Evolutionary conservation across 2,329 filamentous ascomycete species (phyloP), one percentile per base, ranked within the genome.

Genomic region (Aspergillus pseudoterreus): DNA sequence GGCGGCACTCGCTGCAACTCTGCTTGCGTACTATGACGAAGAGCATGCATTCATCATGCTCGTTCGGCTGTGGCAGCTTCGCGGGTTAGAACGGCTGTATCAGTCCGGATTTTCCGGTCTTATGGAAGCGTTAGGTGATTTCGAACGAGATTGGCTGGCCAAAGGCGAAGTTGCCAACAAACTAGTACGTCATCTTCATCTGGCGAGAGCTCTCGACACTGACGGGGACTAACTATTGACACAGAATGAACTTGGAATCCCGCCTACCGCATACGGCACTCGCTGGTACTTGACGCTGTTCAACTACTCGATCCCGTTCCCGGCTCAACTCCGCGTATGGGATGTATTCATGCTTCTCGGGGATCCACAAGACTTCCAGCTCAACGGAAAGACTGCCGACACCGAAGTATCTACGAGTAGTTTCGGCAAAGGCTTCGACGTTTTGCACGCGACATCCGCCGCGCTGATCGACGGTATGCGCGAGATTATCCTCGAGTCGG

Each of bases 241-340:
- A 15, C 45, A 90, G 87, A 81, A 80, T 44, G 87, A 92, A 55
- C 80, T 96, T 27, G 80, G 81, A 56, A 94, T 99, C 60, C 84
- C 90, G 39, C 84, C 90, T 15, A 96, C 91, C 2, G 86, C 92
- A n/a, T 99, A 96, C 67, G 94, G 92, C 30, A 97, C 92, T 4
- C 82, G 92, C 47, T 99, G 94, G 94, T 99, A 99, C 68, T 79
- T 99, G 47, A 99, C 94, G 2, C 78, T 99, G 8, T 99, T 99
- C 80, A 97, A 97, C 72, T 87, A 97, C 65, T 95, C 90, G 14
- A 89, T 99, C 47, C 94, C 94, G 0, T 99, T 97, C 63, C 82
- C 90, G 0, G 92, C 92, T 3, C 94, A 97, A 71, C 84, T 99
- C 33, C 87, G 94, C 45, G 88, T 99, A 14, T 99, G 94, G 94